Evolutionary conservation across 2,329 filamentous ascomycete genomes (phyloP), one percentile per base, ranked within the genome.

Genomic region (Calonectria montana): DNA sequence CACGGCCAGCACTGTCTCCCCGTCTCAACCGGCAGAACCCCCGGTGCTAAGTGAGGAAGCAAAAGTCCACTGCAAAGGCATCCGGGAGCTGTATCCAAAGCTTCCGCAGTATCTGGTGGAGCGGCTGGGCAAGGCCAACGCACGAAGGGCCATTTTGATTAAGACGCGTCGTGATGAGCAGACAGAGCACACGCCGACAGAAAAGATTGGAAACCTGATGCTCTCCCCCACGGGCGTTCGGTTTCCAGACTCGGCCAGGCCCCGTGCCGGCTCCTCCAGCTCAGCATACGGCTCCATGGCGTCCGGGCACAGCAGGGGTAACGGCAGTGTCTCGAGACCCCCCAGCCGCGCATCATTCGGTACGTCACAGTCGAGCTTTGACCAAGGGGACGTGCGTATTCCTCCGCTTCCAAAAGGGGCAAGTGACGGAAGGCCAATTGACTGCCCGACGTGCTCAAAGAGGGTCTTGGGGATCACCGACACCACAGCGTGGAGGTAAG

Each of bases 361-460:
- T 23, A 62, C 57, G 39, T 29, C 57, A 45, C 57, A 45, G 37
- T 62, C 25, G 57, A 62, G 37, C 57, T 41, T 62, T 41, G 39
- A 62, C 39, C 57, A 62, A 31, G 57, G 57, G 27, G 37, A 62
- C 39, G 37, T 45, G 37, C 57, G 57, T 62, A 62, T 62, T 45
- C 57, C 57, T 62, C 57, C 57, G 39, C 57, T 62, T n/a, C 57
- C 57, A 8, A 45, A 62, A 62, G 57, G 57, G 37, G 57, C 39
- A 62, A 31, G 39, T 23, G 39, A 62, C 10, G 57, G 57, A 27
- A 62, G 39, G 39, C 57, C 57, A 45, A 43, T 62, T 39, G 37
- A 41, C 23, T 62, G 57, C 10, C 57, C 39, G 39, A 62, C 57
- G 39, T 62, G 57, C 12, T 62, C 57, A 2, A 45, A 23, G 37